Evolutionary conservation across 257 asterid genomes (phyloP).

Genomic region (Fraxinus cuspidata): DNA sequence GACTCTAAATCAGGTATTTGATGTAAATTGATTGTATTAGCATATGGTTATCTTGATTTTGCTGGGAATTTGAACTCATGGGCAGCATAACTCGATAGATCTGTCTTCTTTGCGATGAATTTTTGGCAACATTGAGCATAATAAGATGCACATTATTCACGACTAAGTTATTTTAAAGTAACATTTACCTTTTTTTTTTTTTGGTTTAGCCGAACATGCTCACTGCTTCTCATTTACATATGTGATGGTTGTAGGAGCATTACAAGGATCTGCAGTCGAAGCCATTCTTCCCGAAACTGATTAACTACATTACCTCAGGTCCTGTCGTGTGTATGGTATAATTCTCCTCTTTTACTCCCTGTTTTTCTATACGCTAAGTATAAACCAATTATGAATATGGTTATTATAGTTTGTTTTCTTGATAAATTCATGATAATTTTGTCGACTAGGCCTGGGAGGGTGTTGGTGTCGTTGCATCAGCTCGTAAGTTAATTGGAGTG

Average conservation of each 20-base stretch:
- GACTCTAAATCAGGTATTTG: not conserved
- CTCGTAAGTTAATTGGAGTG: conserved; percentile 90
- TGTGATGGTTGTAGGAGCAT: conserved; percentile 38
- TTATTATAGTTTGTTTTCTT: not conserved
- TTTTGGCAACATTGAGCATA: not conserved
- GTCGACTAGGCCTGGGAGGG: conserved; percentile 87
- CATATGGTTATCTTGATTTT: not conserved
- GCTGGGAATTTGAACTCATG: too few species aligned
- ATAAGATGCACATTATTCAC: not conserved
- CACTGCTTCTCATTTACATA: not conserved
- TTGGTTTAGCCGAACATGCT: too few species aligned
- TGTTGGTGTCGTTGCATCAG: conserved; percentile 88
- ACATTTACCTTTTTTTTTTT: too few species aligned
- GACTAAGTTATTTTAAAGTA: too few species aligned
- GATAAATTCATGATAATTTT: conserved; percentile 9
- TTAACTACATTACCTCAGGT: conserved; percentile 50
- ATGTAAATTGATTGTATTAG: not conserved
- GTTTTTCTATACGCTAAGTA: not conserved
- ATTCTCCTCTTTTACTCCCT: not conserved
- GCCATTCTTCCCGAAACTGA: conserved; percentile 53
- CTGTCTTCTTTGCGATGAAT: not conserved
- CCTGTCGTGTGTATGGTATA: conserved; percentile 58
- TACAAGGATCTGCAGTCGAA: conserved; percentile 53
- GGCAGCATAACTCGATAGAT: too few species aligned
- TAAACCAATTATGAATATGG: not conserved